These are phyloP conservation scores for Diaporthe caulivora DNA, from an alignment of 2,329 filamentous ascomycete genomes.

Conservation along the genomic window DNA sequence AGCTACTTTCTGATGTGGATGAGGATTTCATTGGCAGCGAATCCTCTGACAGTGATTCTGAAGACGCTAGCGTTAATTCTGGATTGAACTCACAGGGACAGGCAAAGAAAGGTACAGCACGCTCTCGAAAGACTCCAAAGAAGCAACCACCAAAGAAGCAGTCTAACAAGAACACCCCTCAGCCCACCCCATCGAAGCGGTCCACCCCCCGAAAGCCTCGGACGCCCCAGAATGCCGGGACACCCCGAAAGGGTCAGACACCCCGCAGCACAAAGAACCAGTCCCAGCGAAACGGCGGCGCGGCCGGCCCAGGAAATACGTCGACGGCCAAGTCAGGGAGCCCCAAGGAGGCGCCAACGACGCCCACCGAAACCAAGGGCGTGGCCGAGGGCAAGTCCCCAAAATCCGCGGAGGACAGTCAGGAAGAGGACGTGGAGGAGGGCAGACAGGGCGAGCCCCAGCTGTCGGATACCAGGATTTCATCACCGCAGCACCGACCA, in stretches of 20 bases:
- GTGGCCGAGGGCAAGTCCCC: constrained; percentile 5
- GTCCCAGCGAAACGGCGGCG: constrained; percentile 23
- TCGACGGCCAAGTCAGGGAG: not conserved
- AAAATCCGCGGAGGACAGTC: not conserved
- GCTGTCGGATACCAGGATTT: not conserved
- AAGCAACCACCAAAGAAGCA: constrained; percentile 42
- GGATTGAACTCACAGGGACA: constrained; percentile 31
- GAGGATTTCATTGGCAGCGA: constrained; percentile 40
- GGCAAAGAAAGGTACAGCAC: constrained; percentile 39
- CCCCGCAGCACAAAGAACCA: constrained; percentile 2
- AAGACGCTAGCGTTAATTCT: constrained; percentile 31
- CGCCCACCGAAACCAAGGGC: constrained; percentile 34
- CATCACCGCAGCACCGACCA: not conserved
- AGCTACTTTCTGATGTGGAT: constrained; percentile 34
- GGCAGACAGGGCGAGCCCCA: not conserved
- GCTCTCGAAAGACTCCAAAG: constrained; percentile 40
- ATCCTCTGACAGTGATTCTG: constrained; percentile 33
- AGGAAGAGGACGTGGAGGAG: constrained; percentile 13
- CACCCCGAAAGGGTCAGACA: constrained; percentile 19
- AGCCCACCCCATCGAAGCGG: constrained; percentile 42
- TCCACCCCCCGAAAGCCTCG: constrained; percentile 40
- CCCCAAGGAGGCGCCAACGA: not conserved
- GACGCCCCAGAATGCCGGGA: not conserved
- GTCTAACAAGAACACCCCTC: constrained; percentile 49
- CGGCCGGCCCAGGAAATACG: constrained; percentile 30